phyloP scores from a whole-genome alignment of 1,284 basidiomycete genomes.

The Binderoboletus segoi region DNA sequence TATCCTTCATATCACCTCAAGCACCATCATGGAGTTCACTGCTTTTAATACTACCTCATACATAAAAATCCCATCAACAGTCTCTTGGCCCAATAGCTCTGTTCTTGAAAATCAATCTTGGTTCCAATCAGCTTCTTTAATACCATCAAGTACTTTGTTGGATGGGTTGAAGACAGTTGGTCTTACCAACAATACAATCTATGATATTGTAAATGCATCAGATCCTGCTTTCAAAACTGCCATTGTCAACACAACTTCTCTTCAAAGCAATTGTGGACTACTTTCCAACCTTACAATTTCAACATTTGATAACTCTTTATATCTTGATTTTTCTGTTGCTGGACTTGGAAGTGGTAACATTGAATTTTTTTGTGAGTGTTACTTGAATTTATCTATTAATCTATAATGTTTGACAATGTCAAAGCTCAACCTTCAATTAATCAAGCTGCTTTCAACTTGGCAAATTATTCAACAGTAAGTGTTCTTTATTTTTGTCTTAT shows the following conservation, averaged over 20 bases:
- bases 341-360: not conserved
- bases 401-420: no score
- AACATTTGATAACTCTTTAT: not conserved
- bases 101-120: not conserved
- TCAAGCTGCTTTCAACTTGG: no score
- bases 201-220: not conserved
- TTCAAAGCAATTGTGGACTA: not conserved
- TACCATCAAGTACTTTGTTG: not conserved
- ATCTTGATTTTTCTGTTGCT: not conserved
- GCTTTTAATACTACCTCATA: slow-evolving; percentile 1
- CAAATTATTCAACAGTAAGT: no score
- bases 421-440: no score
- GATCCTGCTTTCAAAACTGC: not conserved
- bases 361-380: not conserved
- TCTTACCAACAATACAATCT: slow-evolving; percentile 1
- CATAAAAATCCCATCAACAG: not conserved
- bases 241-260: not conserved
- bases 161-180: not conserved
- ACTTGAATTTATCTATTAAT: no score
- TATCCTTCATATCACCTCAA: slow-evolving; percentile 8
- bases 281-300: not conserved
- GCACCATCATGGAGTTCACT: slow-evolving; percentile 18
- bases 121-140: not conserved
- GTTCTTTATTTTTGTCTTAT: not conserved
- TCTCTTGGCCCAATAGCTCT: not conserved